phyloP scores from a whole-genome alignment of 2,329 filamentous ascomycete species.

The Penicillium digitatum region DNA sequence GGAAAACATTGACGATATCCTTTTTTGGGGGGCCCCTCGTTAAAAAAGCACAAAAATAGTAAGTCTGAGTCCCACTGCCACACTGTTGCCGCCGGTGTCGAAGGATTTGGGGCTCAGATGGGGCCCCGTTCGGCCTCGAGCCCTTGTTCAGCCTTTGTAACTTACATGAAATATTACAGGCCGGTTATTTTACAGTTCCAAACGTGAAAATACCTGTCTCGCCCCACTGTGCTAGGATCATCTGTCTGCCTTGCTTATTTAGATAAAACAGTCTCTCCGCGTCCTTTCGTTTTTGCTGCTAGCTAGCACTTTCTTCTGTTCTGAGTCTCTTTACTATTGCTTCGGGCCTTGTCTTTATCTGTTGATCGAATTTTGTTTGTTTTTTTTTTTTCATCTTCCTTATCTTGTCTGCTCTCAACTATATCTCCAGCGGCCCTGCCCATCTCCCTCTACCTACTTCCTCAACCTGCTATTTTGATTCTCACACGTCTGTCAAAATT shows the following conservation, averaged over 20 bases:
- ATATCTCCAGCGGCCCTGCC: background rate
- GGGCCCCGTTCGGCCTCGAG: background rate
- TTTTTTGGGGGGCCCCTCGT: background rate
- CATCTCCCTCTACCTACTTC: background rate
- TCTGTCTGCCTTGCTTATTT: background rate
- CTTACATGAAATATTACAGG: background rate
- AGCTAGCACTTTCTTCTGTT: background rate
- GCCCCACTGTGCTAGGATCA: background rate
- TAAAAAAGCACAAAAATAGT: background rate
- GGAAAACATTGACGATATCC: background rate
- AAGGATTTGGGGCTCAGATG: background rate
- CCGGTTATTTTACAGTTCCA: background rate
- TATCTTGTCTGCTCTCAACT: background rate
- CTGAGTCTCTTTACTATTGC: background rate
- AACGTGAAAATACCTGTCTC: background rate
- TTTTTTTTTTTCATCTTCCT: background rate
- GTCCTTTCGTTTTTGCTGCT: background rate
- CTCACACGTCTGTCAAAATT: background rate
- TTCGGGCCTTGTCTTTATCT: background rate
- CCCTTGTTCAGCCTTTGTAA: background rate
- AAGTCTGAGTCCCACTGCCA: background rate
- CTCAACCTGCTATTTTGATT: background rate
- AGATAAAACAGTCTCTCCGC: constrained; percentile 1
- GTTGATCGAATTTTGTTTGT: too few relatives aligned
- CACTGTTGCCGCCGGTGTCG: background rate